A percentile compares a stretch with the other conserved stretches of the same genome.
phyloP scores from a whole-genome alignment of 768 basidiomycete species.

The Leccinum barrowsii region DNA sequence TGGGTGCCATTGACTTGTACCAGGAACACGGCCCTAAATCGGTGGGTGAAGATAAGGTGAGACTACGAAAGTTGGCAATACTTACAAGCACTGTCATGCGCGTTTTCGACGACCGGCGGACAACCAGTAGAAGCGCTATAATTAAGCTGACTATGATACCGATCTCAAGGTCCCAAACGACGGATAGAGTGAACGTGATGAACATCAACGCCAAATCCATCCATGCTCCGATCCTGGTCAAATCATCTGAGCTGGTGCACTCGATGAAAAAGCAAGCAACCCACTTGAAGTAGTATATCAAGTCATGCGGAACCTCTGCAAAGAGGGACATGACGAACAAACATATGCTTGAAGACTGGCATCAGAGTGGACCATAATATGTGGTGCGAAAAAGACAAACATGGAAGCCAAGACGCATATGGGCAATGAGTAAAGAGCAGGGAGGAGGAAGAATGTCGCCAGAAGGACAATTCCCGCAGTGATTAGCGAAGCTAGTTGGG shows the following conservation, averaged over 20 bases:
- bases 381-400: constrained; percentile 42
- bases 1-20: constrained; percentile 87
- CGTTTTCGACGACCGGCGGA: constrained; percentile 83
- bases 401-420: constrained; percentile 88
- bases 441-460: constrained; percentile 87
- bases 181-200: constrained; percentile 83
- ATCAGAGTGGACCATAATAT: constrained; percentile 9
- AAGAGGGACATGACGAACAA: constrained; percentile 84
- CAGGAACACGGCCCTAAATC: constrained; percentile 76
- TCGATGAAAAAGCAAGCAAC: constrained; percentile 16
- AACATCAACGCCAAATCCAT: constrained; percentile 82
- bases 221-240: constrained; percentile 78
- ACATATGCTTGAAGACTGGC: constrained; percentile 54
- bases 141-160: constrained; percentile 88
- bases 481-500: constrained; percentile 85
- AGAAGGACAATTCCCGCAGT: constrained; percentile 73
- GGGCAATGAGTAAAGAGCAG: constrained; percentile 81
- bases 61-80: background rate
- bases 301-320: constrained; percentile 82
- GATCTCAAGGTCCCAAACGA: constrained; percentile 89
- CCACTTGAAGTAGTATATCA: constrained; percentile 80
- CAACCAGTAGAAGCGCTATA: constrained; percentile 84
- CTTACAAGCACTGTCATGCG: constrained; percentile 85
- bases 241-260: background rate
- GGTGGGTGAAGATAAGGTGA: background rate